Evolutionary conservation across 2,329 filamentous ascomycete genomes (phyloP), one percentile per base, ranked within the genome.

Genomic region (Phaeosphaeriaceae sp.): DNA sequence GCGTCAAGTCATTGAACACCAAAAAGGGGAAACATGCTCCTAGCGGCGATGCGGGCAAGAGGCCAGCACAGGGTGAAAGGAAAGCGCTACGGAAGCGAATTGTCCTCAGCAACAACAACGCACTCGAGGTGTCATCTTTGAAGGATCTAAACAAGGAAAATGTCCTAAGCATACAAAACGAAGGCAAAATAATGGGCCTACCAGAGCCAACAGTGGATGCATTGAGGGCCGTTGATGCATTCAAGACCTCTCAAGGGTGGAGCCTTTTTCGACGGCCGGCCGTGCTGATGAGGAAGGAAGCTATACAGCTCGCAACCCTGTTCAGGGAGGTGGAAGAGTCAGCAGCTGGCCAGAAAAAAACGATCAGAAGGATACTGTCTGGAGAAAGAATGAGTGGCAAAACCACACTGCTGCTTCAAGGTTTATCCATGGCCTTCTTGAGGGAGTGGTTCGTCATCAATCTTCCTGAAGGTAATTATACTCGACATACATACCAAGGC

Each of bases 41-140:
- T 29, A 61, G 54, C 11, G 64, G 65, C n/a, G 74, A 77, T n/a
- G 67, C 71, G 12, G 73, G 72, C 20, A 73, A 75, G 73, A 80
- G 85, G 13, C 88, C 89, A 16, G 79, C 79, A 11, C 81, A 85
- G 3, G 93, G 92, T 59, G 92, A 97, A 80, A 86, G 92, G 60
- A 96, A 92, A 76, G 89, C 90, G 21, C 80, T 90, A 70, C 87
- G 92, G 59, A 96, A 95, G 79, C 86, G 90, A 61, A 90, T 99
- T 66, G 86, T 95, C 51, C 85, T 99, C 52, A 93, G 88, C 79
- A 99, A 97, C 77, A 89, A 90, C 74, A 97, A 96, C 76, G 94
- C 94, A 41, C 78, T 97, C 30, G 84, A 87, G 51, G 88, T 97
- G 6, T 70, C 79, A 18, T 88, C 85, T 9, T 79, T 96, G 60